phyloP scores from a whole-genome alignment of 2,329 filamentous ascomycete genomes.

The Aspergillus glaucus region DNA sequence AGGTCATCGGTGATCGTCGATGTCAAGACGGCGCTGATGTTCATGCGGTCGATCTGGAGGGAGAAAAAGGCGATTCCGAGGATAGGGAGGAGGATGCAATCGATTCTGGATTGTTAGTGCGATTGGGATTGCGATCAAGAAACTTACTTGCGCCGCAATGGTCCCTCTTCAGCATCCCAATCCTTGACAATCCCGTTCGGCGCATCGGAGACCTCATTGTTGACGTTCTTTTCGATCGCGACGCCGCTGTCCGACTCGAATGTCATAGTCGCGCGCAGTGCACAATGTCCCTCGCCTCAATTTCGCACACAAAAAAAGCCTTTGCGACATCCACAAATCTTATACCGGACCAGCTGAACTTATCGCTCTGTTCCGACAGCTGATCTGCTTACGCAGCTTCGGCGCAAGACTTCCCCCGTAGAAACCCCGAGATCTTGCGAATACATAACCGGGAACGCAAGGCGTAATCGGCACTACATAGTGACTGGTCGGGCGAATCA shows the following conservation, averaged over 20 bases:
- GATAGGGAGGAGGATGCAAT: conserved; percentile 23
- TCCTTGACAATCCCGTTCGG: conserved; percentile 17
- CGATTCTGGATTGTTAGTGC: conserved; percentile 13
- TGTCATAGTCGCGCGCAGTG: not conserved
- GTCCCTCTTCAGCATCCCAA: conserved; percentile 17
- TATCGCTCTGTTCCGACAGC: no score
- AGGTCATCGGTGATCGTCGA: conserved; percentile 49
- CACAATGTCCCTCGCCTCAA: no score
- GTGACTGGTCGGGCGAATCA: not conserved
- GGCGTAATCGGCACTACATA: not conserved
- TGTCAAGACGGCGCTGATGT: conserved; percentile 48
- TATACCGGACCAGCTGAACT: no score
- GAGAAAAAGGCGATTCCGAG: conserved; percentile 25
- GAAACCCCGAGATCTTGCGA: not conserved
- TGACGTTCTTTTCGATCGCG: not conserved
- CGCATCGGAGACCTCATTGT: conserved; percentile 3
- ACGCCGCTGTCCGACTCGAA: not conserved
- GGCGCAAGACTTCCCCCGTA: no score
- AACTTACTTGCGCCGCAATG: conserved; percentile 17
- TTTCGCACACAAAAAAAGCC: no score
- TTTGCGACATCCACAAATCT: no score
- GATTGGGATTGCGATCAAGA: not conserved
- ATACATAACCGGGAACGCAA: not conserved
- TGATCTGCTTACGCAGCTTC: no score
- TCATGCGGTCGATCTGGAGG: conserved; percentile 29